Base-by-base conservation (phyloP, 768 basidiomycete genomes). In the Mycena vulgaris region DNA sequence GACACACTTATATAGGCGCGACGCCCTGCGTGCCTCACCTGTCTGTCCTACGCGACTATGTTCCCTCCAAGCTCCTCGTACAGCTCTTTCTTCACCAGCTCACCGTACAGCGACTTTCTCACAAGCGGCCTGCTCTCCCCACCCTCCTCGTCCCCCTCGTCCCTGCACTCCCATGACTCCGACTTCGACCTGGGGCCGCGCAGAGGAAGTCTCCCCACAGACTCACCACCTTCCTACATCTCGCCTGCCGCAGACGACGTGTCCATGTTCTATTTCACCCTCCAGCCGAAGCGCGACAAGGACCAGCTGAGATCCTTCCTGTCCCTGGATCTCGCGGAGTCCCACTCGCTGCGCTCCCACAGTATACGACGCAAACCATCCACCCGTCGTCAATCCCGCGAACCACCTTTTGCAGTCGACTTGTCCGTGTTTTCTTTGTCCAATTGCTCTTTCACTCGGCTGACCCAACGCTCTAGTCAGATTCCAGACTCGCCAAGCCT, bases 311-410 rank as follows among this genome's bases (percentile, higher is more conserved):
- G 83, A 27, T 88, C 87, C 0, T 88, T 88, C 73, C 83, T 88
- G 40, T 88, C 83, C 31, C 84, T 88, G 63, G 87, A 88, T 74
- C 81, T 87, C 2, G 87, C 87, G 23, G 83, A 84, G 66, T 75
- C 78, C 63, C 79, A 76, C 27, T 75, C 74, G 0, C 69, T 69
- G 27, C 75, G 77, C 21, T 72, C 79, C 3, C 78, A 77, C 42
- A 78, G 78, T 30, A 76, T 82, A 47, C 73, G 76, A 21, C 79
- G 81, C 57, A 85, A 81, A 52, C 28, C 73, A 69, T 65, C 66
- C 8, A 39, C 16, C 1, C 42, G 21, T 35, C 57, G 37, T 17
- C 51, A 47, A 23, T 55, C 53, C 19, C 59, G 60, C 30, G 70
- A 72, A 42, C 60, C 65, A 6, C 66, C 52, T 3, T 73, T 66